A percentile compares a stretch with the other conserved stretches of the same genome.
phyloP scores from a whole-genome alignment of 768 basidiomycete species.

The Lepiota venenata region DNA sequence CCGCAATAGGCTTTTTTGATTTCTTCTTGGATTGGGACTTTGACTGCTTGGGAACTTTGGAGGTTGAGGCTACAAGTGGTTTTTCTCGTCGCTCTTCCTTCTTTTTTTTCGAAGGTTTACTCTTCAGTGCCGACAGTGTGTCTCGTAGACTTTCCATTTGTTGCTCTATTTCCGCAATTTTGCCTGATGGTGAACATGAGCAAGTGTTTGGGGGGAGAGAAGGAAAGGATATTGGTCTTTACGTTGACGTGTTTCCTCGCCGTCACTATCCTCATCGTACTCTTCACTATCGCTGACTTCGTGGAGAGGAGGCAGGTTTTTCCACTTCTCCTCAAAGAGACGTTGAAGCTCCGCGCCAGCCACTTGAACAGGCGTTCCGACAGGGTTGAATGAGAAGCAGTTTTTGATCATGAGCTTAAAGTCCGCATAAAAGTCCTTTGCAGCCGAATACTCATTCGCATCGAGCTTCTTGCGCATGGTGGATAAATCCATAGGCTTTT shows the following conservation, averaged over 20 bases:
- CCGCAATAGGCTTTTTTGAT: slow-evolving; percentile 61
- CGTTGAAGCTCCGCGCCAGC: slow-evolving; percentile 84
- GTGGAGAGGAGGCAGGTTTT: slow-evolving; percentile 60
- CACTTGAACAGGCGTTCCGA: slow-evolving; percentile 80
- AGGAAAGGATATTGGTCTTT: slow-evolving; percentile 25
- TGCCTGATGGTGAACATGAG: slow-evolving; percentile 41
- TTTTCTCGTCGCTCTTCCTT: slow-evolving; percentile 61
- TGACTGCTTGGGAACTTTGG: slow-evolving; percentile 53
- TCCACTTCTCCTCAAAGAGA: slow-evolving; percentile 93
- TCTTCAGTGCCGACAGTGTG: slow-evolving; percentile 63
- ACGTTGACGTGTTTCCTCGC: slow-evolving; percentile 70
- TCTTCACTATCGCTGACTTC: slow-evolving; percentile 60
- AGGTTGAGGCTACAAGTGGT: slow-evolving; percentile 56
- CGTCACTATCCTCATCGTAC: slow-evolving; percentile 52
- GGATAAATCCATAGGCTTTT: slow-evolving; percentile 93
- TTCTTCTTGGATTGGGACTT: slow-evolving; percentile 54
- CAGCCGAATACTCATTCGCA: slow-evolving; percentile 68
- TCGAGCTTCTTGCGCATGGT: slow-evolving; percentile 89
- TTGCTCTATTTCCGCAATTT: slow-evolving; percentile 74
- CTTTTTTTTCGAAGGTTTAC: slow-evolving; percentile 49
- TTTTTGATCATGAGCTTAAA: slow-evolving; percentile 95
- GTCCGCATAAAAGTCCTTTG: slow-evolving; percentile 82
- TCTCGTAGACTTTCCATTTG: slow-evolving; percentile 78
- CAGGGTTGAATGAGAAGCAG: slow-evolving; percentile 89
- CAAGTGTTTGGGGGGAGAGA: slow-evolving; percentile 9